These are phyloP conservation scores for Globisporangium cederbergense DNA, from an alignment of 352 stramenopile species.

Conservation along the genomic window DNA sequence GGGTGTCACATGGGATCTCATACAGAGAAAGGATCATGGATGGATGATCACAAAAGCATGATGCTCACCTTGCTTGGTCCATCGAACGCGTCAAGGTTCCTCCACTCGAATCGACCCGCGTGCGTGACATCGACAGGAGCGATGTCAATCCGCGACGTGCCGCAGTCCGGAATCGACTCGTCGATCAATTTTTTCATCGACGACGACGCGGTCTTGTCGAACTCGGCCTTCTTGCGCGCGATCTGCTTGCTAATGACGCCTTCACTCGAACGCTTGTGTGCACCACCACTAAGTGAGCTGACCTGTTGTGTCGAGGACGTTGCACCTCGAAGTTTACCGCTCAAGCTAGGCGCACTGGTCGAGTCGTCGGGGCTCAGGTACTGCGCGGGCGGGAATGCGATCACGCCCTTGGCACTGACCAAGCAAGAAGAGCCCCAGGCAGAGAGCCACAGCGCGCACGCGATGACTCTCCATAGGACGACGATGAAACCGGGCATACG, in stretches of 20 bases:
- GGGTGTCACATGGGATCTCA: not conserved
- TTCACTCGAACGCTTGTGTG: too few relatives aligned
- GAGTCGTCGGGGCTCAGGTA: constrained; percentile 5
- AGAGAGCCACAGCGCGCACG: not conserved
- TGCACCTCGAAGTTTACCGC: not conserved
- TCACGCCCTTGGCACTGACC: not conserved
- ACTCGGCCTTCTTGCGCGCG: not conserved
- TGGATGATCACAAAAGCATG: constrained; percentile 6
- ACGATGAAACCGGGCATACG: not conserved
- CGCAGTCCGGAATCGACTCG: constrained; percentile 14
- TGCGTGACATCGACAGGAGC: constrained; percentile 17
- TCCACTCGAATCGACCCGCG: constrained; percentile 19
- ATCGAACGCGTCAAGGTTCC: constrained; percentile 16
- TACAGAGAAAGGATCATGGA: too few relatives aligned
- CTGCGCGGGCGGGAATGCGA: constrained; percentile 21
- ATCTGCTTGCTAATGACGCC: too few relatives aligned
- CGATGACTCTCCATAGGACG: not conserved
- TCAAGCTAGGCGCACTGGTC: too few relatives aligned
- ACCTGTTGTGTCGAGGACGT: not conserved
- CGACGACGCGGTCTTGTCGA: not conserved
- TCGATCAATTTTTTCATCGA: constrained; percentile 18
- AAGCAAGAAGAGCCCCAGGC: too few relatives aligned
- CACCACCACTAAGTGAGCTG: not conserved
- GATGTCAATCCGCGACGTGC: constrained; percentile 8
- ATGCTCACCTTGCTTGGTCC: constrained; percentile 8